Base-by-base conservation (phyloP, 495 filamentous ascomycete genomes). In the Penicillium riverlandense region DNA sequence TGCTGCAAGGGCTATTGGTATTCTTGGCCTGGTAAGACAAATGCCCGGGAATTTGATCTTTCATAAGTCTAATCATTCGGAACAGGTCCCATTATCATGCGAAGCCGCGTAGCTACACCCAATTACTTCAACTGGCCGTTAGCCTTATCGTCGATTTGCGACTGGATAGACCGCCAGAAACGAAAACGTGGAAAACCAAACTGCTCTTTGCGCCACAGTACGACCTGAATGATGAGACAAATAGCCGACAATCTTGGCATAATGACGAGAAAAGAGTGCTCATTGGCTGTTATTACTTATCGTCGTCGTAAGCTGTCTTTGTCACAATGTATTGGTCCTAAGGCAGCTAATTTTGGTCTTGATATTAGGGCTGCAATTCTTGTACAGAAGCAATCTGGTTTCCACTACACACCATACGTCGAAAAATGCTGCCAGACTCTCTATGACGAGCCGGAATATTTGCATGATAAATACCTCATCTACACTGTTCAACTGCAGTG, bases 1-100 rank as follows among this genome's bases (percentile, higher is more conserved):
- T 74, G 12, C 62, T 77, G 9, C 65, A 73, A 54, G 70, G 73
- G 11, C 59, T 75, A 14, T 49, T 74, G 9, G 50, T 75, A 2
- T 62, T 69, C 36, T 48, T 77, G 12, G 73, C 71, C 8, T 75
- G 62, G 58, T 69, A 65, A 45, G 29, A 42, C 33, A 16, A 6
- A 11, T 3, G 22, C 22, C 22, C 6, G 22, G 22, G 6, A 22
- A 22, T 16, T 16, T 16, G 15, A 16, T 22, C 3, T 4, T 22
- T 4, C 22, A 22, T 4, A 4, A 4, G 22, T 22, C 22, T 22
- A 22, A 22, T 48, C 22, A 43, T 32, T 34, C 28, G 38, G n/a
- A 43, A 45, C 48, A 65, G 61, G 59, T 55, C 48, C 10, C 48
- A 61, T 44, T 58, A 48, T 27, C 44, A 57, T 37, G 36, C 65